Evolutionary conservation across 2,329 filamentous ascomycete genomes (phyloP).

Genomic region (Aplosporella prunicola): DNA sequence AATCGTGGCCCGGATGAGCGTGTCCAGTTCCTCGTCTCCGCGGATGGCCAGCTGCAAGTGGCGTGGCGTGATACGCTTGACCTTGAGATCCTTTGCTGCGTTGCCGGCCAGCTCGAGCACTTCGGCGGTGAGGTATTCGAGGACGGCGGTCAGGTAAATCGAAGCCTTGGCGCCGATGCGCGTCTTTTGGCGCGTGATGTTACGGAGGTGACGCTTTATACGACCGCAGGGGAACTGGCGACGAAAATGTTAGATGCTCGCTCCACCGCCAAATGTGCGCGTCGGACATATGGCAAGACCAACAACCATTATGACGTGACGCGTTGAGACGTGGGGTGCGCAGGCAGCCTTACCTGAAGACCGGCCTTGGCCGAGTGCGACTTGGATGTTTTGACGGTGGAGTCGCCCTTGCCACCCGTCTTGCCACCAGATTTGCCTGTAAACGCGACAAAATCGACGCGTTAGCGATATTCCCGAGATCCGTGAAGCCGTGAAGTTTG

Average conservation of each 20-base stretch:
- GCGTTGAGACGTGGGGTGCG: slow-evolving; percentile 1
- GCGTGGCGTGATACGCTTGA: slow-evolving; percentile 98
- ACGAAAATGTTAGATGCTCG: neutral
- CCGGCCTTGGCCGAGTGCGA: slow-evolving; percentile 89
- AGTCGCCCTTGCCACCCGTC: slow-evolving; percentile 72
- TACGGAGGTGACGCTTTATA: slow-evolving; percentile 99
- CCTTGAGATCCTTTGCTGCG: slow-evolving; percentile 97
- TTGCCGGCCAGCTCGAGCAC: slow-evolving; percentile 97
- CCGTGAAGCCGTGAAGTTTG: slow-evolving; percentile 6
- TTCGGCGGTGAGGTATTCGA: slow-evolving; percentile 96
- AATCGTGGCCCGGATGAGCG: slow-evolving; percentile 92
- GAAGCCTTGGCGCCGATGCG: slow-evolving; percentile 97
- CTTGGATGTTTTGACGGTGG: slow-evolving; percentile 81
- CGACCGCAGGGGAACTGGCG: slow-evolving; percentile 92
- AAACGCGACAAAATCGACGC: slow-evolving; percentile 11
- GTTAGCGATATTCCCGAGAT: slow-evolving; percentile 21
- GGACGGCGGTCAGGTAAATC: slow-evolving; percentile 94
- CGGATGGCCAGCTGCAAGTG: slow-evolving; percentile 97
- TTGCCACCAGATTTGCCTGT: slow-evolving; percentile 64
- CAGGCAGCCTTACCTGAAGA: slow-evolving; percentile 67
- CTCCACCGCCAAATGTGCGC: too few relatives aligned
- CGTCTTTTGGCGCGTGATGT: slow-evolving; percentile 99
- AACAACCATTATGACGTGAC: slow-evolving; percentile 12
- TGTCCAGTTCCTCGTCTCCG: slow-evolving; percentile 96
- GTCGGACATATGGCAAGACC: too few relatives aligned